Percentiles rank a stretch among this genome's conserved stretches.
These are phyloP conservation scores for Schoenoplectus tabernaemontani DNA, from an alignment of 202 grass and related monocot genomes.

Conservation along the genomic window DNA sequence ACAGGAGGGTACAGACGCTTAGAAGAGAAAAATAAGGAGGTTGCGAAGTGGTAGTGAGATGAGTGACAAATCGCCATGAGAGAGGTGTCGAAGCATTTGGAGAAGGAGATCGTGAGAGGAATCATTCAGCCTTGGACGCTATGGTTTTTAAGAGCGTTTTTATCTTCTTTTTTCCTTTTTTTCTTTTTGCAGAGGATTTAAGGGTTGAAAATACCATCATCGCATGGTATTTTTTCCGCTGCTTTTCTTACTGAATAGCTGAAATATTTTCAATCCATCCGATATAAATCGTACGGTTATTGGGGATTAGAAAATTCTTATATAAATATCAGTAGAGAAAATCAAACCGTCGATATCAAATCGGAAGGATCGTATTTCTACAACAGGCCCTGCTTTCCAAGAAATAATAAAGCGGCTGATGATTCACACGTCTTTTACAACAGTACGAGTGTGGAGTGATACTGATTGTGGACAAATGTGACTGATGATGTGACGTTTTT, in stretches of 20 bases:
- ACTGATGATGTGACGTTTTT: too few species aligned
- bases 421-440: too few species aligned
- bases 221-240: background rate
- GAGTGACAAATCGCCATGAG: conserved; percentile 16
- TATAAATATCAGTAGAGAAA: background rate
- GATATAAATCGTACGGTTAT: background rate
- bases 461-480: too few species aligned
- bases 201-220: background rate
- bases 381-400: too few species aligned
- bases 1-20: background rate
- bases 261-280: background rate
- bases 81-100: background rate
- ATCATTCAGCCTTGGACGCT: background rate
- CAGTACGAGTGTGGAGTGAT: too few species aligned
- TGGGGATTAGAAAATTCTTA: too few species aligned
- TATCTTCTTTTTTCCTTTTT: background rate
- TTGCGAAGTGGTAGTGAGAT: background rate
- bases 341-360: background rate
- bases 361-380: background rate
- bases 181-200: background rate
- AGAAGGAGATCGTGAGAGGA: background rate
- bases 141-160: background rate
- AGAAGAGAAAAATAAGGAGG: background rate
- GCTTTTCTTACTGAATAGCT: background rate
- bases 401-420: too few species aligned